Conservation (phyloP, 192 early-diverging fungal genomes). For the Piromyces sp. region DNA sequence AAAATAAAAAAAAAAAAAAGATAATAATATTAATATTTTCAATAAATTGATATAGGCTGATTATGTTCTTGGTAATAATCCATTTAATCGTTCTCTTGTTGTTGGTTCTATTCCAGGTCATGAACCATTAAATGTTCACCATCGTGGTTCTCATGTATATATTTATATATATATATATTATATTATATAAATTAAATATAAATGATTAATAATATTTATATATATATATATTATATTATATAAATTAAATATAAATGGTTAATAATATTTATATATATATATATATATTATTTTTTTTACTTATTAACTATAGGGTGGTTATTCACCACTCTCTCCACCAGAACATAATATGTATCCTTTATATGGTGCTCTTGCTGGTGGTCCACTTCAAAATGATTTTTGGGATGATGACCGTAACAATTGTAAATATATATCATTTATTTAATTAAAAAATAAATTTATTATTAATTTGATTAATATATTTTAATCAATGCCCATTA, state of each 20-base stretch:
- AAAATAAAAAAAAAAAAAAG: neutral
- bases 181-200: too few relatives aligned
- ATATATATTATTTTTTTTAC: too few relatives aligned
- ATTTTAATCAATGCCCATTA: too few relatives aligned
- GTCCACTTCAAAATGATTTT: neutral
- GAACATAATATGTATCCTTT: neutral
- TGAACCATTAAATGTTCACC: slow-evolving; percentile 33
- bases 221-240: too few relatives aligned
- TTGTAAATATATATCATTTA: too few relatives aligned
- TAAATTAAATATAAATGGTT: too few relatives aligned
- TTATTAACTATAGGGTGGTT: neutral
- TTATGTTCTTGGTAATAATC: slow-evolving; percentile 34
- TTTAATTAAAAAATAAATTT: too few relatives aligned
- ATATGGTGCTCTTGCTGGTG: neutral
- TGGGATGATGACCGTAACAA: neutral
- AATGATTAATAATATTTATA: too few relatives aligned
- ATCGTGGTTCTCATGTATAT: slow-evolving; percentile 34
- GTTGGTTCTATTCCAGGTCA: slow-evolving; percentile 11
- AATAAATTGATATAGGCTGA: slow-evolving; percentile 14
- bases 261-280: too few relatives aligned
- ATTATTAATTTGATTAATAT: too few relatives aligned
- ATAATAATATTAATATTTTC: neutral
- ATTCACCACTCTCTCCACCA: neutral
- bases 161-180: slow-evolving; percentile 27
- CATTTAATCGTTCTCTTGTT: slow-evolving; percentile 29